Evolutionary conservation across 345 rosid species (phyloP).

Genomic region (Triadica sebifera): DNA sequence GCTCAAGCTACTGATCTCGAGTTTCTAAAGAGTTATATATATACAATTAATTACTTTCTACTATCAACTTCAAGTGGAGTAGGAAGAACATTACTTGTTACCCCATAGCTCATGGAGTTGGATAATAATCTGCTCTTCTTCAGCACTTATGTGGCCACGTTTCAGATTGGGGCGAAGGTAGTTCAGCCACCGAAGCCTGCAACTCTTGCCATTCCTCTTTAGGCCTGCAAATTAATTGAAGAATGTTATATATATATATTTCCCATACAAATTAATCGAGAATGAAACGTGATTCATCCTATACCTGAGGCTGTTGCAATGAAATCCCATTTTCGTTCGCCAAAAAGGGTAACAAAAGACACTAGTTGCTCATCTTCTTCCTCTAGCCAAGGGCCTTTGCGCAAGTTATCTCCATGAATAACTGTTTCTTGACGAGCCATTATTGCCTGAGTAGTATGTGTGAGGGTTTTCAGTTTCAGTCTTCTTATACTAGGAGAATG

Average conservation of each 20-base stretch:
- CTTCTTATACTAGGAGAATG: conserved; percentile 18
- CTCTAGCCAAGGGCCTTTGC: conserved; percentile 63
- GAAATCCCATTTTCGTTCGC: conserved; percentile 70
- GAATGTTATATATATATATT: no score
- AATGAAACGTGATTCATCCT: no score
- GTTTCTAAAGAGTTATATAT: no score
- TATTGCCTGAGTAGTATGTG: background rate
- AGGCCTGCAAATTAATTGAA: conserved; percentile 38
- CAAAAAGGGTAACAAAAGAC: conserved; percentile 44
- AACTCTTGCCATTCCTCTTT: conserved; percentile 73
- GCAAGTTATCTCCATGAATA: conserved; percentile 38
- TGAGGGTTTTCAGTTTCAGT: conserved; percentile 4
- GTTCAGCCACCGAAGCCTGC: conserved; percentile 74
- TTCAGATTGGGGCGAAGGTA: conserved; percentile 59
- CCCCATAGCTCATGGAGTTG: conserved; percentile 66
- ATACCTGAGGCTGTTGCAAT: conserved; percentile 56
- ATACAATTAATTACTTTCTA: no score
- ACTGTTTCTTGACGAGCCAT: conserved; percentile 25
- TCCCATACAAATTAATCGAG: no score
- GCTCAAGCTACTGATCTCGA: no score
- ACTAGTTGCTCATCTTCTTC: conserved; percentile 55
- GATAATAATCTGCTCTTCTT: conserved; percentile 54
- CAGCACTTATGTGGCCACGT: conserved; percentile 48
- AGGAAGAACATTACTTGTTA: conserved; percentile 50
- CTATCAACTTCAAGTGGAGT: no score